Conservation (phyloP, 352 stramenopile species). For the Hyaloperonospora brassicae region DNA sequence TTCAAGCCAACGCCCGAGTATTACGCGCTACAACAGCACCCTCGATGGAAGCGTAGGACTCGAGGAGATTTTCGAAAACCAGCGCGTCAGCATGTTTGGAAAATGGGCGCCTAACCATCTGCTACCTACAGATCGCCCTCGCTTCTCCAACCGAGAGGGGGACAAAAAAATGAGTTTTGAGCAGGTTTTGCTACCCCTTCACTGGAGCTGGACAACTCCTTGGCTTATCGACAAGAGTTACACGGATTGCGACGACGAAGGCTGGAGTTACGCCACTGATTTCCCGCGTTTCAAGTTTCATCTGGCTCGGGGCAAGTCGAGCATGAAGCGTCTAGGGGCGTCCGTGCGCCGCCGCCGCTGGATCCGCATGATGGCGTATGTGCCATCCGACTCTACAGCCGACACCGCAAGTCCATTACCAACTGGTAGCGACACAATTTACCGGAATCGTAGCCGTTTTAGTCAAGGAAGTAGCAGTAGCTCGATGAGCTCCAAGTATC, state of each 20-base stretch:
- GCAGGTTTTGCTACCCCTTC: conserved; percentile 52
- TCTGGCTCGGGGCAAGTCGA: conserved; percentile 69
- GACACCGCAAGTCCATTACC: conserved; percentile 12
- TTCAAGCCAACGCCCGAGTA: conserved; percentile 21
- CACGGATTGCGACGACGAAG: conserved; percentile 82
- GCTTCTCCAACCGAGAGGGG: conserved; percentile 77
- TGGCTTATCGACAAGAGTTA: conserved; percentile 86
- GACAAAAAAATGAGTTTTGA: conserved; percentile 76
- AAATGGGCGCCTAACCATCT: conserved; percentile 83
- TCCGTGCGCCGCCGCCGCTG: conserved; percentile 71
- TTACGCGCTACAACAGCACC: conserved; percentile 58
- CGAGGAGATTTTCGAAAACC: conserved; percentile 86
- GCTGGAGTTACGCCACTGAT: conserved; percentile 82
- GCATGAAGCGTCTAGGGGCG: conserved; percentile 60
- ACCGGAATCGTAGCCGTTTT: conserved; percentile 16
- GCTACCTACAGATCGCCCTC: conserved; percentile 66
- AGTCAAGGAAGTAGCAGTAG: conserved; percentile 28
- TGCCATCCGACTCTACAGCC: conserved; percentile 36
- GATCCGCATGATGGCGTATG: conserved; percentile 82
- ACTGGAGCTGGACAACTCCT: conserved; percentile 81
- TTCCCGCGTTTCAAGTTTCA: conserved; percentile 83
- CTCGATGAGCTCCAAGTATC: conserved; percentile 23
- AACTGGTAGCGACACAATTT: not conserved
- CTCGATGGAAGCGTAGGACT: conserved; percentile 66
- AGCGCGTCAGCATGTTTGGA: conserved; percentile 81